Evolutionary conservation across 148 eudicot species (phyloP), one percentile per base, ranked within the genome.

Genomic region (Polygonum aviculare): DNA sequence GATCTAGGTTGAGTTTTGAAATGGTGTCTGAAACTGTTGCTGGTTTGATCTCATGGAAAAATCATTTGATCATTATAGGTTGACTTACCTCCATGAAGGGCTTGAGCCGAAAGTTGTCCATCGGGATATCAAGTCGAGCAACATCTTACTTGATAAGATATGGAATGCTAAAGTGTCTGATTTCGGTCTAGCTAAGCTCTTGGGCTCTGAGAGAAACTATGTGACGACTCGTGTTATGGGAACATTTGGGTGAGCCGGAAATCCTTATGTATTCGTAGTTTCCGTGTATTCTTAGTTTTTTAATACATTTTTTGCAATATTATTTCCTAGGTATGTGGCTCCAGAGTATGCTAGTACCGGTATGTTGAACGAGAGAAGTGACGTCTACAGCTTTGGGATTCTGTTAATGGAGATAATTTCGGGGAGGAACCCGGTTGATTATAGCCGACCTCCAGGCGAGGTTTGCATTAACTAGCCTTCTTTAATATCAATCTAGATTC

Each of bases 331-430:
- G 47, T 93, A 93, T 80, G 98, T 93, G 78, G 98, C 98, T 52
- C 98, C 98, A 3, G 97, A 93, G 77, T 93, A 93, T 80, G 98
- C 98, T 51, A 89, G 94, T 78, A 89, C 98, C 0, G 98, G 98
- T 74, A 91, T 93, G 98, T 76, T 93, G 78, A 93, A 90, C 49
- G 98, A 93, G 85, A 87, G 91, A 83, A 93, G 94, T 72, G 98
- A 93, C 52, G 94, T 91, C 12, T 93, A 93, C 80, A 90, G 98
- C 79, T 93, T 93, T 62, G 98, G 97, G 16, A 91, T 93, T 77
- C 93, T 93, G 75, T 74, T 91, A 22, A 91, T 93, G 98, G 98
- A 93, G 84, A 83, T 91, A 40, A 87, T 93, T 47, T 84, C 94
- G 3, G 97, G 97, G 63, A 87, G 97, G 78, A 91, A 86, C 76